Evolutionary conservation across 2,329 filamentous ascomycete genomes (phyloP).

Genomic region (Trichoderma sp.): DNA sequence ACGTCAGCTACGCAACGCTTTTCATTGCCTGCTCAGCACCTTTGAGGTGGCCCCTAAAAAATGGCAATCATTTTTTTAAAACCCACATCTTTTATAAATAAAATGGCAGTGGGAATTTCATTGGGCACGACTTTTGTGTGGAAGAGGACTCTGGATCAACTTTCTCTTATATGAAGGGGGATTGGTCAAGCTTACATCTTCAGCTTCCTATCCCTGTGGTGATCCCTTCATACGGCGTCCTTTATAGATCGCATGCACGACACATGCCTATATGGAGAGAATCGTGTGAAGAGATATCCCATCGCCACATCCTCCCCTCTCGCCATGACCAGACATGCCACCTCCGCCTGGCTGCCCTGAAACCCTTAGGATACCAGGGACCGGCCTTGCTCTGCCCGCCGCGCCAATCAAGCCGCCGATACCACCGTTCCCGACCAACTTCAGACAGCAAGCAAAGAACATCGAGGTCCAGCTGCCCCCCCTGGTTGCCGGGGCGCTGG

Average conservation of each 20-base stretch:
- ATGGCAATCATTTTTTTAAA: not conserved
- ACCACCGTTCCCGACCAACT: constrained; percentile 36
- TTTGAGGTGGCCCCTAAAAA: not conserved
- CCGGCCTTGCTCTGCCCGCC: constrained; percentile 16
- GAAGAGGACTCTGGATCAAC: not conserved
- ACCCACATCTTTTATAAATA: not conserved
- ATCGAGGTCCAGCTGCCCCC: constrained; percentile 40
- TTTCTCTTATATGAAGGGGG: not conserved
- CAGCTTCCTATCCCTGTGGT: not conserved
- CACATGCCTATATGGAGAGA: not conserved
- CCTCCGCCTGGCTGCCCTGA: constrained; percentile 34
- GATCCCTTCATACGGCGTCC: not conserved
- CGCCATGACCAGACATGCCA: constrained; percentile 38
- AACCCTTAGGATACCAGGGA: constrained; percentile 31
- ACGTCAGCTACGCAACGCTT: constrained; percentile 33
- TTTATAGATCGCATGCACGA: not conserved
- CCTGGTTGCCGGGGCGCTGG: constrained; percentile 40
- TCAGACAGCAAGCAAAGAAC: constrained; percentile 35
- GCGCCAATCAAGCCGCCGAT: constrained; percentile 37
- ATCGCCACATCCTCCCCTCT: not conserved
- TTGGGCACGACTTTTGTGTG: not conserved
- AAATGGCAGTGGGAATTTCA: not conserved
- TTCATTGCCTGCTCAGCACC: constrained; percentile 2
- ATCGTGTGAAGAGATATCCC: not conserved
- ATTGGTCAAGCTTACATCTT: constrained; percentile 14